phyloP scores from a whole-genome alignment of 2,329 filamentous ascomycete species.

The Alternaria gaisen region DNA sequence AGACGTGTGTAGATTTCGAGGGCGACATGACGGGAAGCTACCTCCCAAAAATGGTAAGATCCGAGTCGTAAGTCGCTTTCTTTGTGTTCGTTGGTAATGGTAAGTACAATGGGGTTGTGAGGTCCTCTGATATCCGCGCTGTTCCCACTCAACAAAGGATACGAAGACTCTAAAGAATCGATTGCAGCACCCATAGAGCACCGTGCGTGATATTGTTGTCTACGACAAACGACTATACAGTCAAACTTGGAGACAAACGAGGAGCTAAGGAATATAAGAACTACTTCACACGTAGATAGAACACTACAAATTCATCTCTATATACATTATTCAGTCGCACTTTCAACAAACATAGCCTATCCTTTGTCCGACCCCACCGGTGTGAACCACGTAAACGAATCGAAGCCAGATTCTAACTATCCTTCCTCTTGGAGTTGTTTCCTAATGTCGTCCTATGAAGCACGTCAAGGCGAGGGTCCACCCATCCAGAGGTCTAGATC shows the following conservation, averaged over 20 bases:
- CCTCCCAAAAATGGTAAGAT: no score
- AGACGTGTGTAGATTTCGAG: background rate
- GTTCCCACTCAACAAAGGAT: background rate
- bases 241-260: no score
- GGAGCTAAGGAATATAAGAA: no score
- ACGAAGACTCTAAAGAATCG: no score
- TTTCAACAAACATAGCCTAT: background rate
- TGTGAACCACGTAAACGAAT: background rate
- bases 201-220: background rate
- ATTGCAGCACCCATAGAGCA: background rate
- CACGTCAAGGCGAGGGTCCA: background rate
- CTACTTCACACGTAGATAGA: no score
- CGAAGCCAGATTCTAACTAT: background rate
- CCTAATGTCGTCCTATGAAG: no score
- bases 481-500: background rate
- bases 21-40: background rate
- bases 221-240: no score
- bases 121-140: background rate
- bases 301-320: no score
- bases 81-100: background rate
- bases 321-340: no score
- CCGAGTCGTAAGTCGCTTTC: background rate
- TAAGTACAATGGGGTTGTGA: background rate
- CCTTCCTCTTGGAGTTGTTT: background rate
- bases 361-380: background rate